Evolutionary conservation across 2,329 filamentous ascomycete species (phyloP), one percentile per base, ranked within the genome.

Genomic region (Myriangium duriaei): DNA sequence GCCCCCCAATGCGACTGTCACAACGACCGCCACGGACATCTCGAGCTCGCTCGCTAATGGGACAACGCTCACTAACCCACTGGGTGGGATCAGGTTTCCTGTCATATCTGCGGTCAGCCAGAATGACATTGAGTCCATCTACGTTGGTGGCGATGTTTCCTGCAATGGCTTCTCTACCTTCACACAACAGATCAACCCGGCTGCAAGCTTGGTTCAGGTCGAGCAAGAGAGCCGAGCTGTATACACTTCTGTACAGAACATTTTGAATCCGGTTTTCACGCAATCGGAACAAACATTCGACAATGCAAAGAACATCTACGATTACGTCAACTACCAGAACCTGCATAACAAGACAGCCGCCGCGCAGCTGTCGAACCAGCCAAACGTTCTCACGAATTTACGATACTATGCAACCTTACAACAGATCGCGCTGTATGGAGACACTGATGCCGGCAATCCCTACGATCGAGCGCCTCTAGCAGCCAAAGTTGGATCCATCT

Each of bases 51-150:
- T 59, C n/a, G 60, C 57, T 12, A 47, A 63, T 7, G 51, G 41
- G 21, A 12, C 19, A 7, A 32, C 52, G 26, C 49, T 68, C 6
- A 54, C 64, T 17, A 61, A 56, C 32, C 73, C 73, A 1, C 48
- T 76, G 24, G 52, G 59, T 32, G 72, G 72, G 26, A 76, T 76
- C 47, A 72, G 76, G 47, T 76, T 76, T 50, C 59, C 70, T 5
- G 58, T 57, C 18, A 63, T 77, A 14, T 51, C 65, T 13, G 61
- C 64, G 0, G 47, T 62, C 1, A 56, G 62, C 7, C 46, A 47
- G 1, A 48, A 57, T 1, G 72, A 76, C 45, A 64, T 69, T 2
- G 58, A 62, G 24, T 69, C 62, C n/a, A 56, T 72, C 29, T 65
- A 60, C 38, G 40, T 76, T 4, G 57, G 60, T 14, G 74, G 71